These are phyloP conservation scores for Claviceps sp. DNA, from an alignment of 2,329 filamentous ascomycete genomes.

Conservation along the genomic window DNA sequence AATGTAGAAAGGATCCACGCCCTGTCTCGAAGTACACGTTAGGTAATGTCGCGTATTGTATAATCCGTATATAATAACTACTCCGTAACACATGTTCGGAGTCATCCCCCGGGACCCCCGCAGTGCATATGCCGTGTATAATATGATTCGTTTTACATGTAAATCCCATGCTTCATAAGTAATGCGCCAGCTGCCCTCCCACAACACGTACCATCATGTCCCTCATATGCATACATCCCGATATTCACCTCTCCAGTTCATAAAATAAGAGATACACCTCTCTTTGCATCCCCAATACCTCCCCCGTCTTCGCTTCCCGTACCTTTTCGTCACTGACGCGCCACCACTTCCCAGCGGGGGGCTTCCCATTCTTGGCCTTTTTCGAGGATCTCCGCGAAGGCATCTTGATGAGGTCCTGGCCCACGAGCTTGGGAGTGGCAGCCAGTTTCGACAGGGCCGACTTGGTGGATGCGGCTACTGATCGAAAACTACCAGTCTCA, in stretches of 20 bases:
- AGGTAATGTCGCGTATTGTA: too few relatives aligned
- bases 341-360: conserved; percentile 70
- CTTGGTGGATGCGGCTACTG: conserved; percentile 42
- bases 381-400: conserved; percentile 12
- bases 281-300: conserved; percentile 84
- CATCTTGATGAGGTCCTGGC: conserved; percentile 12
- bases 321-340: conserved; percentile 95
- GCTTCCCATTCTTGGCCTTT: conserved; percentile 42
- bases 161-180: too few relatives aligned
- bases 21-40: too few relatives aligned
- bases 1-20: too few relatives aligned
- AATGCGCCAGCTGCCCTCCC: too few relatives aligned
- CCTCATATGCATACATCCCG: neutral
- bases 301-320: conserved; percentile 82
- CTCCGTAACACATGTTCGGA: too few relatives aligned
- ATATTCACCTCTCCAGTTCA: conserved; percentile 52
- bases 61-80: too few relatives aligned
- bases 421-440: conserved; percentile 18
- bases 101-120: too few relatives aligned
- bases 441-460: conserved; percentile 39
- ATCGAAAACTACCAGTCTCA: conserved; percentile 40
- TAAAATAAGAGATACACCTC: conserved; percentile 97
- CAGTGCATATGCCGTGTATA: too few relatives aligned
- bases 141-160: too few relatives aligned
- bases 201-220: neutral